A percentile compares a stretch with the other conserved stretches of the same genome.
Evolutionary conservation across 2,329 filamentous ascomycete genomes (phyloP).

Genomic region (Gyromitra esculenta): DNA sequence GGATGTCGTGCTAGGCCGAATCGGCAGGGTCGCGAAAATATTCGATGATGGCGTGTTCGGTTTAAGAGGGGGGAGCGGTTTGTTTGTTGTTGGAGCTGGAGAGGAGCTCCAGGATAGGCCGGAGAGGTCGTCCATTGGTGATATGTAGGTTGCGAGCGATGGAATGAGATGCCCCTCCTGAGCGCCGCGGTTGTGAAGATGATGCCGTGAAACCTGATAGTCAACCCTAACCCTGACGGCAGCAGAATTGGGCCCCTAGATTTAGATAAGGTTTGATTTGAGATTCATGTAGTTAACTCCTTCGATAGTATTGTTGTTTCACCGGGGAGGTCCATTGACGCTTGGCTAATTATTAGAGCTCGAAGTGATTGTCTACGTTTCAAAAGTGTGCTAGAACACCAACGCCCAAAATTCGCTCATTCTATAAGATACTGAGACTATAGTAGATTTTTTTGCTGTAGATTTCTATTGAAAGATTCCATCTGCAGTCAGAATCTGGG

Average conservation of each 20-base stretch:
- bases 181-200: constrained; percentile 7
- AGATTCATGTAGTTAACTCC: no score
- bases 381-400: background rate
- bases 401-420: background rate
- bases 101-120: constrained; percentile 69
- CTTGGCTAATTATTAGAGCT: background rate
- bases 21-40: constrained; percentile 65
- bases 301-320: background rate
- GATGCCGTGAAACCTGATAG: constrained; percentile 13
- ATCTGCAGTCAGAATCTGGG: background rate
- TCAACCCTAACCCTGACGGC: constrained; percentile 30
- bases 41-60: constrained; percentile 64
- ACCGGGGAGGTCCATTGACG: background rate
- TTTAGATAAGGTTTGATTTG: no score
- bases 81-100: constrained; percentile 59
- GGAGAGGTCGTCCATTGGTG: constrained; percentile 70
- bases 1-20: constrained; percentile 63
- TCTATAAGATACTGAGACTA: background rate
- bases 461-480: background rate
- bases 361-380: background rate
- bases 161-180: constrained; percentile 43
- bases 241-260: no score
- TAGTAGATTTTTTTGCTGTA: background rate
- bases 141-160: constrained; percentile 28
- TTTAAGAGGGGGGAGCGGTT: constrained; percentile 63